phyloP scores from a whole-genome alignment of 805 yeast species.

The Komagataella pseudopastoris region DNA sequence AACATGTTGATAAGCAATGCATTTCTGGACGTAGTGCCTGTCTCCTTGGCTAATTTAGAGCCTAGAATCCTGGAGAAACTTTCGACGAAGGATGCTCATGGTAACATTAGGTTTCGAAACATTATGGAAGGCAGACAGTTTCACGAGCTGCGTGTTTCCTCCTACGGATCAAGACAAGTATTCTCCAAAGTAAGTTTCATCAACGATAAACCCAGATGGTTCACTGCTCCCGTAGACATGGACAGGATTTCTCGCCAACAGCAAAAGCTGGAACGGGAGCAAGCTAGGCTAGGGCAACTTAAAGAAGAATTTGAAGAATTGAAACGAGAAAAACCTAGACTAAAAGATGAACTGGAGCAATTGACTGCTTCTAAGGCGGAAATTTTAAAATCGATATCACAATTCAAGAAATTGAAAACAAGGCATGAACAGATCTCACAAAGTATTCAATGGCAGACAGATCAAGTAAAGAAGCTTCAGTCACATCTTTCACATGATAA shows the following conservation, averaged over 20 bases:
- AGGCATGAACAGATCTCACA: not conserved
- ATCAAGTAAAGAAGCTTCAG: not conserved
- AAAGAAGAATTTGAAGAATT: constrained; percentile 1
- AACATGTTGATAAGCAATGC: constrained; percentile 53
- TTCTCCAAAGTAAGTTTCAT: constrained; percentile 26
- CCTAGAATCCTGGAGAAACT: constrained; percentile 21
- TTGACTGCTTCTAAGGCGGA: not conserved
- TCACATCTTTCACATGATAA: not conserved
- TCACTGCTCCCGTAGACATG: constrained; percentile 12
- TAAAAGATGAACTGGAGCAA: not conserved
- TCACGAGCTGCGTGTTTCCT: constrained; percentile 39
- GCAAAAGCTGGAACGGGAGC: not conserved
- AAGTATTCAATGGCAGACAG: not conserved
- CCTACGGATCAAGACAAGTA: constrained; percentile 47
- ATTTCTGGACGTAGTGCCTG: constrained; percentile 46
- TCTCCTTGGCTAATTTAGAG: constrained; percentile 31
- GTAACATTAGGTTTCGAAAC: constrained; percentile 34
- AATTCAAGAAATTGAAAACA: not conserved
- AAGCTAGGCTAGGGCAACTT: constrained; percentile 2
- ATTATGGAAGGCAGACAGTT: constrained; percentile 47
- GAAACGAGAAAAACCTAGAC: not conserved
- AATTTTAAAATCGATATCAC: not conserved
- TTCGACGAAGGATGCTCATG: constrained; percentile 20
- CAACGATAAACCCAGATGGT: constrained; percentile 13
- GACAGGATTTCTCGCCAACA: not conserved